Conservation (phyloP, 108 stramenopile genomes). For the Nannochloropsis salina region DNA sequence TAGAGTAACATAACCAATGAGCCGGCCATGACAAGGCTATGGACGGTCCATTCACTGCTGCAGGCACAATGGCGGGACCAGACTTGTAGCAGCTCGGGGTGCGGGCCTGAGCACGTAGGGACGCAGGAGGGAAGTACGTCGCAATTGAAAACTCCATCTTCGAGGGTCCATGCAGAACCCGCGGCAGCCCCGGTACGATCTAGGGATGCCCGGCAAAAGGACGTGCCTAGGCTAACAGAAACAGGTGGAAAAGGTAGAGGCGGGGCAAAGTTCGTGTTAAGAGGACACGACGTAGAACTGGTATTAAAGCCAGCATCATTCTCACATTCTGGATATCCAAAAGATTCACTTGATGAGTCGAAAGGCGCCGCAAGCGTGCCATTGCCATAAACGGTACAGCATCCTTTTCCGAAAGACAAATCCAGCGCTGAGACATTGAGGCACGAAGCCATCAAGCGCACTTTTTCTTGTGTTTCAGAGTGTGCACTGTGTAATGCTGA, state of each 20-base stretch:
- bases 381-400: neutral
- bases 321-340: neutral
- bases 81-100: neutral
- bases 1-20: neutral
- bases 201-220: neutral
- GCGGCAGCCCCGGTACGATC: neutral
- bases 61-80: slow-evolving; percentile 7
- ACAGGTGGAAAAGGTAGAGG: neutral
- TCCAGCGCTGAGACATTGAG: neutral
- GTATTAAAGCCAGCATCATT: neutral
- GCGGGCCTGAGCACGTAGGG: neutral
- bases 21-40: slow-evolving; percentile 3
- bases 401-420: neutral
- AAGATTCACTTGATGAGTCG: neutral
- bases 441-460: neutral
- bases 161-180: neutral
- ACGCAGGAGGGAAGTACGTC: neutral
- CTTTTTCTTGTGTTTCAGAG: neutral
- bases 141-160: neutral
- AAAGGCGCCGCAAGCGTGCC: neutral
- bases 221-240: slow-evolving; percentile 1
- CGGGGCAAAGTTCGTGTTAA: neutral
- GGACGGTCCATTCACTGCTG: slow-evolving; percentile 16
- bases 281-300: neutral
- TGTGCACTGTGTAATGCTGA: neutral